Evolutionary conservation across 331 rosid species (phyloP), one percentile per base, ranked within the genome.

Genomic region (Acacia pycnantha): DNA sequence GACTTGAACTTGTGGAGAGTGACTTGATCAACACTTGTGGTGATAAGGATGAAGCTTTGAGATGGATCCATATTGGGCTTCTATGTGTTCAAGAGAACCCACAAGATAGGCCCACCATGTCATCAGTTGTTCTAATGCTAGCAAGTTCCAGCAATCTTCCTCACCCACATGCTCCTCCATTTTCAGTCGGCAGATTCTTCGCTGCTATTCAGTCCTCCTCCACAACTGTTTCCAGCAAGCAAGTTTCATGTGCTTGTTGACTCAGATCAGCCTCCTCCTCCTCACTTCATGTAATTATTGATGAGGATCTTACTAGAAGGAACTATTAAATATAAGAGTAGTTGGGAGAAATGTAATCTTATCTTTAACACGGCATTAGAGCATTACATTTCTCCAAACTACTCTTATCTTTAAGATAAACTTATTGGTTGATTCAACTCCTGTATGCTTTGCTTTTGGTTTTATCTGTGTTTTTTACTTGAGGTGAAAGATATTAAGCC

Each of bases 51-150:
- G 84, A 83, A 48, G 89, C 87, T 2, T 27, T 81, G 43, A 88
- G 87, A 88, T 85, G 88, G 86, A 83, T 88, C 64, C 91, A 85
- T 12, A 83, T 85, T 40, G 87, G 86, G 8, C 54, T 88, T 68
- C 27, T 85, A 73, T 88, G 91, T 43, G 87, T 85, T 13, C 91
- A 85, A 19, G 87, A 88, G 50, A 74, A 84, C 22, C 79, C 86
- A 5, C 53, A 70, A 7, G 77, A 53, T 9, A 85, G 91, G 59
- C 89, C 91, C 19, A 78, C 70, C 53, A 83, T 85, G 76, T 77
- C 87, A 64, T n/a, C 83, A 41, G 87, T 88, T 1, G 70, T 78
- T 78, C 80, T 85, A 31, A 85, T 85, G 87, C 86, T 88, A 64
- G 82, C 74, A 27, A 79, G 87, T 64, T 64, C 70, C 41, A 64